Base-by-base conservation (phyloP, 352 stramenopile species). In the Globisporangium radiosum region DNA sequence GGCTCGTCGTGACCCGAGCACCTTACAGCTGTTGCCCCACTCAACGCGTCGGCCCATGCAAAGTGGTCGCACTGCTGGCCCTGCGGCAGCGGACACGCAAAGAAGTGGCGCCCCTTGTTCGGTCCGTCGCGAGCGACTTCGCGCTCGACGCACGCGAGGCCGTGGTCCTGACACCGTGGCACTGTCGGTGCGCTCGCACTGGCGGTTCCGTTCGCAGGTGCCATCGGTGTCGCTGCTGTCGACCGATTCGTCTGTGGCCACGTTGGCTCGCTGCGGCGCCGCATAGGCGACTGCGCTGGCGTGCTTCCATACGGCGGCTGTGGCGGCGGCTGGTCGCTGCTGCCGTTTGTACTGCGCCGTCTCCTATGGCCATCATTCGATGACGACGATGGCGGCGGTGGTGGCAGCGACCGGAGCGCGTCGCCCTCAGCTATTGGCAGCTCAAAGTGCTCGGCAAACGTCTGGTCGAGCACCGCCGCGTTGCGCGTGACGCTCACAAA, bases 41-140 rank as follows among this genome's bases (percentile, higher is more conserved):
- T 38, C 13, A 56, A 45, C 6, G 52, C 63, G 33, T 59, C 45
- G 3, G 81, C 78, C 92, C 93, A 98, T 66, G 90, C 71, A 64
- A 98, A 98, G 63, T 95, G 95, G 49, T 94, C 76, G 65, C 92
- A 97, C 60, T 96, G 80, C 42, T 97, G 85, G 11, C 78, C 76
- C 57, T 83, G 83, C 5, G 91, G 85, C 15, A 89, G 76, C 0
- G 78, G 74, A 59, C 94, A 98, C 2, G 74, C 74, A 72, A 90
- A 98, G 71, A 98, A 98, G 56, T 86, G 81, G 4, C 92, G 78
- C 3, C 93, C 94, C 60, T 94, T 97, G 75, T 98, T 98, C 6
- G 67, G 66, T 0, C 76, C 81, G 5, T 92, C 83, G 25, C 78
- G 70, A 40, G 56, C 70, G 7, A 90, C 81, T 57, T 80, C 63